Percentiles rank a stretch among this genome's conserved stretches.
phyloP scores from a whole-genome alignment of 352 stramenopile genomes.

The Globisporangium rhizosaccharum region DNA sequence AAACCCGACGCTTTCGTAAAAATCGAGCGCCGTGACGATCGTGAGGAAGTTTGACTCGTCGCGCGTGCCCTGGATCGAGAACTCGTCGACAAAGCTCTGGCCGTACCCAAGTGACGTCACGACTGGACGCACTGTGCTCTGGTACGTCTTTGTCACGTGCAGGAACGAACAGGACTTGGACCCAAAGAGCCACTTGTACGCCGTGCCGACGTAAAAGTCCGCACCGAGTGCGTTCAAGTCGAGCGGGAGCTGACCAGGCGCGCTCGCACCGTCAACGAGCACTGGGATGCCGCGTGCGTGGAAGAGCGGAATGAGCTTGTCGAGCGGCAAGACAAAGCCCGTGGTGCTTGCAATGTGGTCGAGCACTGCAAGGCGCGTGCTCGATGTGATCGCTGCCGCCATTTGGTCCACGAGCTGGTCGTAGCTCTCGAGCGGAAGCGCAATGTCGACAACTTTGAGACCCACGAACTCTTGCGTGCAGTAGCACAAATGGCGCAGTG shows the following conservation, averaged over 20 bases:
- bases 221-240: slow-evolving; percentile 59
- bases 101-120: slow-evolving; percentile 80
- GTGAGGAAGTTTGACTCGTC: slow-evolving; percentile 83
- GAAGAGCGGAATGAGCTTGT: slow-evolving; percentile 81
- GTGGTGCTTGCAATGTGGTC: slow-evolving; percentile 80
- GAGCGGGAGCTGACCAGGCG: slow-evolving; percentile 63
- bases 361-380: slow-evolving; percentile 78
- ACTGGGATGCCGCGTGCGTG: slow-evolving; percentile 72
- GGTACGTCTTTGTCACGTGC: slow-evolving; percentile 78
- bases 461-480: slow-evolving; percentile 86
- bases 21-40: slow-evolving; percentile 75
- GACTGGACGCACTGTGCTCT: slow-evolving; percentile 60
- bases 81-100: slow-evolving; percentile 80
- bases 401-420: slow-evolving; percentile 67
- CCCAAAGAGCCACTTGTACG: slow-evolving; percentile 84
- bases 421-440: slow-evolving; percentile 65
- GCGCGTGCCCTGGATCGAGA: slow-evolving; percentile 75
- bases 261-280: slow-evolving; percentile 75
- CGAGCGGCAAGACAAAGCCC: slow-evolving; percentile 71
- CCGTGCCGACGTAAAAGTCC: slow-evolving; percentile 82
- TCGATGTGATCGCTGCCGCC: slow-evolving; percentile 66
- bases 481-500: slow-evolving; percentile 79
- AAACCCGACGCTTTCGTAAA: slow-evolving; percentile 77
- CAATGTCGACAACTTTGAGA: slow-evolving; percentile 79
- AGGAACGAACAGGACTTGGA: slow-evolving; percentile 85